phyloP scores from a whole-genome alignment of 2,329 filamentous ascomycete genomes.

The Cytospora piceae region DNA sequence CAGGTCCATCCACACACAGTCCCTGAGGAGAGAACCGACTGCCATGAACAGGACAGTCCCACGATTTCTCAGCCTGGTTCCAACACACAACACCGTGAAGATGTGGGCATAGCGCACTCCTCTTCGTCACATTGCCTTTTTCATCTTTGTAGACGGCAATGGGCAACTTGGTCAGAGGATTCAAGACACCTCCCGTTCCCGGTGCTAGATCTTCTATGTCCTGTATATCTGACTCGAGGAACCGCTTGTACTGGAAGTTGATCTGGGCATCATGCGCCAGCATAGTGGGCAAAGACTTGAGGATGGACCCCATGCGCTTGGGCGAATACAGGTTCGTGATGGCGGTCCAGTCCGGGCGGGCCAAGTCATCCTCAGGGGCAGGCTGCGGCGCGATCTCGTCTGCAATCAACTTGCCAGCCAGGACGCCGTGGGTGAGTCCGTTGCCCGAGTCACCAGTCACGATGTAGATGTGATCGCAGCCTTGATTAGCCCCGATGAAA shows the following conservation, averaged over 20 bases:
- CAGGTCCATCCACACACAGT: slow-evolving; percentile 43
- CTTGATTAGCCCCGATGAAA: slow-evolving; percentile 60
- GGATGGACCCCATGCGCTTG: slow-evolving; percentile 48
- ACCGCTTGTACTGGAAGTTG: slow-evolving; percentile 60
- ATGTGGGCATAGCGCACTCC: slow-evolving; percentile 60
- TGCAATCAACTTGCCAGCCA: slow-evolving; percentile 56
- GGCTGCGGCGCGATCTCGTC: slow-evolving; percentile 49
- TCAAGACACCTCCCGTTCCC: slow-evolving; percentile 57
- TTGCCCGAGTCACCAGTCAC: slow-evolving; percentile 62
- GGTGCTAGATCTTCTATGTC: slow-evolving; percentile 59
- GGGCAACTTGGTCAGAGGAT: slow-evolving; percentile 49
- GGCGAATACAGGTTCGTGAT: slow-evolving; percentile 57
- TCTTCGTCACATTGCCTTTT: slow-evolving; percentile 51
- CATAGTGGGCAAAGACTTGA: slow-evolving; percentile 50
- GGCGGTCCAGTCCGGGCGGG: slow-evolving; percentile 39
- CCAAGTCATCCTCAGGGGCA: slow-evolving; percentile 41
- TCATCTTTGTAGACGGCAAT: slow-evolving; percentile 62
- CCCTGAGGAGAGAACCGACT: slow-evolving; percentile 45
- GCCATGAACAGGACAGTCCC: slow-evolving; percentile 56
- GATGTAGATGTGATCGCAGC: slow-evolving; percentile 54
- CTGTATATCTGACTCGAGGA: slow-evolving; percentile 55
- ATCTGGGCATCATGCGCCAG: slow-evolving; percentile 57
- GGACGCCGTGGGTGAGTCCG: slow-evolving; percentile 58
- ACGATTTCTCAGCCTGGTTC: slow-evolving; percentile 57
- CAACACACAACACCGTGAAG: slow-evolving; percentile 60